These are phyloP conservation scores for Hymenoscyphus salicellus DNA, from an alignment of 2,329 filamentous ascomycete species.

Conservation along the genomic window DNA sequence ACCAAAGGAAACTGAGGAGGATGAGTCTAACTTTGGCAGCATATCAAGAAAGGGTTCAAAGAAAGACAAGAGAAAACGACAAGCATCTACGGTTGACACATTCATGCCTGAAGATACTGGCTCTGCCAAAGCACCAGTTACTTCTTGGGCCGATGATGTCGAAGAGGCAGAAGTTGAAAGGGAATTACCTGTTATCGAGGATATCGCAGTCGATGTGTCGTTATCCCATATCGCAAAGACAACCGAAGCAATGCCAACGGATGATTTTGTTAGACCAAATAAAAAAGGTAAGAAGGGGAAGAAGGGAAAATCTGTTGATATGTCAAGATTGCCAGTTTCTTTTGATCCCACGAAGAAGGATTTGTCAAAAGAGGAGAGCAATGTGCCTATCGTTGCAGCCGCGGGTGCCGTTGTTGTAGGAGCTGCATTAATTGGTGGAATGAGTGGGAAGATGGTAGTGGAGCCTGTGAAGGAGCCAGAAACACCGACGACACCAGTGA, in stretches of 20 bases:
- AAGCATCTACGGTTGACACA: constrained; percentile 23
- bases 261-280: constrained; percentile 31
- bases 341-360: constrained; percentile 14
- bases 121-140: constrained; percentile 17
- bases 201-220: constrained; percentile 33
- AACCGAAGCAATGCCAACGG: constrained; percentile 22
- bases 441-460: constrained; percentile 17
- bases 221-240: constrained; percentile 32
- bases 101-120: constrained; percentile 14
- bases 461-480: constrained; percentile 3
- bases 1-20: constrained; percentile 5
- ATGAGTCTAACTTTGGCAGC: constrained; percentile 5
- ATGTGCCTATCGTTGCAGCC: constrained; percentile 16
- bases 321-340: constrained; percentile 12
- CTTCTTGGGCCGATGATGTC: constrained; percentile 34
- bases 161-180: constrained; percentile 32
- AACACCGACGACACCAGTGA: constrained; percentile 33
- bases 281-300: constrained; percentile 43
- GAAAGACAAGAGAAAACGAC: constrained; percentile 35
- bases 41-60: constrained; percentile 27
- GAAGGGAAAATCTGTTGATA: constrained; percentile 30
- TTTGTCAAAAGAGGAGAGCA: constrained; percentile 28
- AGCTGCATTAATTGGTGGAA: constrained; percentile 18
- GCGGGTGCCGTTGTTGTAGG: constrained; percentile 14
- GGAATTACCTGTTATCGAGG: constrained; percentile 30